Percentiles rank a stretch among this genome's conserved stretches.
Conservation (phyloP, 1,284 basidiomycete species). For the Violaceomyces palustris region DNA sequence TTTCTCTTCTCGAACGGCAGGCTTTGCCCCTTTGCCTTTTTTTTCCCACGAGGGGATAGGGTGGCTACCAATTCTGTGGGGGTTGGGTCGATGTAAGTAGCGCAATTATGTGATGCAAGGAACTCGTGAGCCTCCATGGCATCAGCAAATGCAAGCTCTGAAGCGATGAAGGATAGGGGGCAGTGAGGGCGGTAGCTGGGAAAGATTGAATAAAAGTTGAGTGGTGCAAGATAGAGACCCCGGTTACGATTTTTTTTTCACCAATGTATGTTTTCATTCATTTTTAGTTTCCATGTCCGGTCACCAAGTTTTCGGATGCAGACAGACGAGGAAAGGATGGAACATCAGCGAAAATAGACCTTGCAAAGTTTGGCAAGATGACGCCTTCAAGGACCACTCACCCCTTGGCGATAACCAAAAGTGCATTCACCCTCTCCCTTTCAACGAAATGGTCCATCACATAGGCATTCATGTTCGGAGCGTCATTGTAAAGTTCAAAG, state of each 20-base stretch:
- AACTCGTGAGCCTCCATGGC: constrained; percentile 66
- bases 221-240: not conserved
- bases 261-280: constrained; percentile 57
- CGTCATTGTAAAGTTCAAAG: constrained; percentile 75
- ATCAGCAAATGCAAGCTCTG: constrained; percentile 77
- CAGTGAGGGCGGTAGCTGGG: constrained; percentile 54
- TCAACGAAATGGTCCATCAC: constrained; percentile 98
- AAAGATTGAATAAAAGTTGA: not conserved
- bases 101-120: constrained; percentile 66
- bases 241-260: constrained; percentile 60
- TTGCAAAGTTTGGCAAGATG: not conserved
- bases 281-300: not conserved
- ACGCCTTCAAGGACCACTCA: constrained; percentile 56
- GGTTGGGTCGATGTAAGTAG: constrained; percentile 60
- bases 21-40: constrained; percentile 24
- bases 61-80: constrained; percentile 25
- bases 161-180: constrained; percentile 69
- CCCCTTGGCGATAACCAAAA: constrained; percentile 88
- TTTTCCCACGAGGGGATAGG: constrained; percentile 4
- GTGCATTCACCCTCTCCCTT: constrained; percentile 78
- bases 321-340: not conserved
- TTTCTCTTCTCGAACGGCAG: constrained; percentile 35
- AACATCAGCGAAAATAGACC: constrained; percentile 3
- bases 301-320: not conserved
- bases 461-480: constrained; percentile 96